Percentiles rank a stretch among this genome's conserved stretches.
Evolutionary conservation across 768 basidiomycete genomes (phyloP).

Genomic region (Termitomyces sp.): DNA sequence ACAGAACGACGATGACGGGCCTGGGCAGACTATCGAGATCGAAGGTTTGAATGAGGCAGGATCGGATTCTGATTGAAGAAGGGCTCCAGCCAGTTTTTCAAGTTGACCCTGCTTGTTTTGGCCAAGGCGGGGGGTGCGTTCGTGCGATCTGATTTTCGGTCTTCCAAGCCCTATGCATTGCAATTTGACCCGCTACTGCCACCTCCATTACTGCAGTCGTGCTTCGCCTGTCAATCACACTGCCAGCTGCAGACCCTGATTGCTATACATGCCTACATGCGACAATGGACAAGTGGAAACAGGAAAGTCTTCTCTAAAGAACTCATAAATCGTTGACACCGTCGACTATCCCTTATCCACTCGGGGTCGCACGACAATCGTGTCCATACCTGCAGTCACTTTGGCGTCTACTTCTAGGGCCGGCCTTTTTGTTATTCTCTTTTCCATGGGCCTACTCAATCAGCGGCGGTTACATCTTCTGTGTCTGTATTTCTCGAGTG

Average conservation of each 20-base stretch:
- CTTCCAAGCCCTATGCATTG: not conserved
- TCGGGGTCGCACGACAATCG: not conserved
- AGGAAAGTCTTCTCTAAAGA: not conserved
- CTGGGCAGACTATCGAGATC: slow-evolving; percentile 44
- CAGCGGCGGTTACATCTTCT: not conserved
- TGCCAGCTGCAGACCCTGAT: not conserved
- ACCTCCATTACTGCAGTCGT: not conserved
- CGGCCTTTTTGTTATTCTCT: not conserved
- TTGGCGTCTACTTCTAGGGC: not conserved
- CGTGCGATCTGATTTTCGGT: not conserved
- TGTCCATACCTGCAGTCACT: not conserved
- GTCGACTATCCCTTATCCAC: not conserved
- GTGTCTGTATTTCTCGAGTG: not conserved
- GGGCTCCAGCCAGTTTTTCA: slow-evolving; percentile 7
- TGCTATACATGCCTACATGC: not conserved
- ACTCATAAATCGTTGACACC: not conserved
- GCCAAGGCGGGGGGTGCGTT: too few relatives aligned
- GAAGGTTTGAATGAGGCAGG: slow-evolving; percentile 39
- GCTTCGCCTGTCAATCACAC: not conserved
- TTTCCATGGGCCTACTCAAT: not conserved
- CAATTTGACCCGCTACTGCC: slow-evolving; percentile 1
- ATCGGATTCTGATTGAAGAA: slow-evolving; percentile 28
- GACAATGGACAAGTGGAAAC: not conserved
- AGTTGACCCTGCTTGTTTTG: not conserved
- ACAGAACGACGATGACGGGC: slow-evolving; percentile 28